Evolutionary conservation across 2,329 filamentous ascomycete genomes (phyloP).

Genomic region (Fusarium sp.): DNA sequence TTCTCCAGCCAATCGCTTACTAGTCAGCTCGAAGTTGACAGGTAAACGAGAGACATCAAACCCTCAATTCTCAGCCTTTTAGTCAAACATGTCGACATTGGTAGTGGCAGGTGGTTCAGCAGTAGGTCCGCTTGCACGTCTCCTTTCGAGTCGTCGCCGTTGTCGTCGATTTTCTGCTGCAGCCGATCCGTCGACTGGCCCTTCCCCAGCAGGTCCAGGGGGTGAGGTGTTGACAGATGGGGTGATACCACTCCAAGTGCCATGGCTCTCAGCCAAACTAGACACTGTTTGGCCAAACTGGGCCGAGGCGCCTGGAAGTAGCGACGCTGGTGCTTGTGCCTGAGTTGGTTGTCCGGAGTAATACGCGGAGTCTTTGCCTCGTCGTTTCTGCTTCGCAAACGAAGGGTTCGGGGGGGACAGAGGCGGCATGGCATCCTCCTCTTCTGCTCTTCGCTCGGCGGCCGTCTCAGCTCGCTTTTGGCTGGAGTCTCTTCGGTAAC

Average conservation of each 20-base stretch:
- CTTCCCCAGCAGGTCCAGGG: constrained; percentile 48
- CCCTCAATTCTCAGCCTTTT: not conserved
- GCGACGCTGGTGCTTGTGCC: constrained; percentile 44
- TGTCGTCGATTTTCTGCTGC: constrained; percentile 65
- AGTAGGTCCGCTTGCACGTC: constrained; percentile 55
- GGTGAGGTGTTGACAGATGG: constrained; percentile 57
- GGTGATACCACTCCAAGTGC: constrained; percentile 62
- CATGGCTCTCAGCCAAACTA: constrained; percentile 62
- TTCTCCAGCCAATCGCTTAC: not conserved
- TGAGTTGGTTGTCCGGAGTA: constrained; percentile 63
- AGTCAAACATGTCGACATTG: constrained; percentile 39
- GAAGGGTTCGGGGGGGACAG: constrained; percentile 68
- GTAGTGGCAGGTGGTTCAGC: constrained; percentile 25
- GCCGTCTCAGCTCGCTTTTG: constrained; percentile 59
- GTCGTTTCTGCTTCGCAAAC: constrained; percentile 62
- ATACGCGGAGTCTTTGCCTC: constrained; percentile 71
- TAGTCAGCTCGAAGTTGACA: not conserved
- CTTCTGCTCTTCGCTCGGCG: constrained; percentile 59
- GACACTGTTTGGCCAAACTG: constrained; percentile 59
- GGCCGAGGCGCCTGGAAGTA: constrained; percentile 50
- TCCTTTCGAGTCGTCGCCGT: constrained; percentile 66
- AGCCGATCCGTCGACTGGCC: constrained; percentile 51
- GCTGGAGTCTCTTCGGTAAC: constrained; percentile 67
- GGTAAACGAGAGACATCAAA: not conserved
- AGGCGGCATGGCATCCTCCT: constrained; percentile 54